Conservation (phyloP, 257 asterid species). For the Schizonepeta tenuifolia region DNA sequence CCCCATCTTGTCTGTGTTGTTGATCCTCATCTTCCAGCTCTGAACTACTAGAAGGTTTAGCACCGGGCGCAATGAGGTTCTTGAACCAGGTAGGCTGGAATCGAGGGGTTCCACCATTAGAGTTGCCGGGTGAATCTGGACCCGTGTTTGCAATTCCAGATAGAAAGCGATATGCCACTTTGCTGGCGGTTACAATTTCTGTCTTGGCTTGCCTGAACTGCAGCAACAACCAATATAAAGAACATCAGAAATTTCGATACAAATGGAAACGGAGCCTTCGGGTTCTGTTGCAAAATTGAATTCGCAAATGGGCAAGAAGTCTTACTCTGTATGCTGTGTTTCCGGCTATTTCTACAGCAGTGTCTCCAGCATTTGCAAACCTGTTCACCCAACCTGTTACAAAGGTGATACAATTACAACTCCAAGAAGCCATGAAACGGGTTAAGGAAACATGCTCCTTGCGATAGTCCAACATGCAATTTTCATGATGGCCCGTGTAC, state of each 20-base stretch:
- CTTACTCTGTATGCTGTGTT: constrained; percentile 85
- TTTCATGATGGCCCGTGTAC: neutral
- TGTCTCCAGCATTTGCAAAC: constrained; percentile 93
- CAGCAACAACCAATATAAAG: constrained; percentile 35
- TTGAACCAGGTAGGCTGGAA: constrained; percentile 75
- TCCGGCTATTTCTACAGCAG: constrained; percentile 94
- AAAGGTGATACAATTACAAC: constrained; percentile 28
- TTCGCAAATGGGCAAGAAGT: neutral
- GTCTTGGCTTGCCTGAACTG: constrained; percentile 89
- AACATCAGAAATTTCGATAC: neutral
- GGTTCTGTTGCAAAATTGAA: neutral
- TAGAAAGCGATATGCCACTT: constrained; percentile 77
- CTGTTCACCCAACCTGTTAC: constrained; percentile 94
- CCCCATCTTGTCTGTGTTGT: constrained; percentile 44
- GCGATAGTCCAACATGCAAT: neutral
- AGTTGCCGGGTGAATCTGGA: constrained; percentile 53
- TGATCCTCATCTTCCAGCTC: constrained; percentile 48
- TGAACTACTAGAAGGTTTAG: constrained; percentile 68
- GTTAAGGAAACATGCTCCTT: neutral
- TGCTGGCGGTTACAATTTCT: constrained; percentile 80
- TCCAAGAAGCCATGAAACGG: neutral
- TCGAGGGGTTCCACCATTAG: constrained; percentile 57
- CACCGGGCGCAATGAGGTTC: constrained; percentile 55
- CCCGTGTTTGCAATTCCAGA: constrained; percentile 60
- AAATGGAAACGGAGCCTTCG: neutral